Base-by-base conservation (phyloP, 1,139 yeast species). In the Meyerozyma carpophila region DNA sequence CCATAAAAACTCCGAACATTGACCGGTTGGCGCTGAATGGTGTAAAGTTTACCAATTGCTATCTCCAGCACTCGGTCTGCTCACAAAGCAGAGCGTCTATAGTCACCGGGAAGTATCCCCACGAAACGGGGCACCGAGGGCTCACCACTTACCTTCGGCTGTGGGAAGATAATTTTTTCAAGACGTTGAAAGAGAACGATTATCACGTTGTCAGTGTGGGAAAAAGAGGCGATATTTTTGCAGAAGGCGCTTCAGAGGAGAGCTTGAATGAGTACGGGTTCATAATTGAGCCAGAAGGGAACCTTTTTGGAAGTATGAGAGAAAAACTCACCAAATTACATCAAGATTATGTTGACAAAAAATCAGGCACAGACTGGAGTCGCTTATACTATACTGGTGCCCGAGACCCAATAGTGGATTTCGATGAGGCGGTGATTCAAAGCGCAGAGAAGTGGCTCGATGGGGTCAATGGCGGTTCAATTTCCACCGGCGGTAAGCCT, bases 261-360 rank as follows among this genome's bases (percentile, higher is more conserved):
- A 46, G 52, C 41, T 40, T 47, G 20, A 43, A 48, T 31, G 54
- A 51, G 36, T 51, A 51, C 40, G 54, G 54, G 10, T 47, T 51
- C 37, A 36, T 50, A 25, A 44, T 44, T 11, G 43, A 45, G 24
- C 51, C 37, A 20, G 37, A 34, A 14, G 26, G 16, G 10, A 21
- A 21, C 10, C 21, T 34, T n/a, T 20, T 34, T 10, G 25, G 7
- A 20, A 5, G n/a, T 25, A 13, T 10, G 10, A 34, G 14, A 9
- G 26, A 18, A 13, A 31, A 16, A 14, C 26, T 34, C 13, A 25
- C 11, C n/a, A 16, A 21, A 11, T 16, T 8, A 11, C 37, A 21
- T 18, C n/a, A 21, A 18, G 37, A 34, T 3, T 34, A 34, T 18
- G 27, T 34, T 13, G 26, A 21, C 16, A 21, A 21, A 9, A 34